These are phyloP conservation scores for Thermoascus crustaceus DNA, from an alignment of 2,329 filamentous ascomycete genomes.

Conservation along the genomic window DNA sequence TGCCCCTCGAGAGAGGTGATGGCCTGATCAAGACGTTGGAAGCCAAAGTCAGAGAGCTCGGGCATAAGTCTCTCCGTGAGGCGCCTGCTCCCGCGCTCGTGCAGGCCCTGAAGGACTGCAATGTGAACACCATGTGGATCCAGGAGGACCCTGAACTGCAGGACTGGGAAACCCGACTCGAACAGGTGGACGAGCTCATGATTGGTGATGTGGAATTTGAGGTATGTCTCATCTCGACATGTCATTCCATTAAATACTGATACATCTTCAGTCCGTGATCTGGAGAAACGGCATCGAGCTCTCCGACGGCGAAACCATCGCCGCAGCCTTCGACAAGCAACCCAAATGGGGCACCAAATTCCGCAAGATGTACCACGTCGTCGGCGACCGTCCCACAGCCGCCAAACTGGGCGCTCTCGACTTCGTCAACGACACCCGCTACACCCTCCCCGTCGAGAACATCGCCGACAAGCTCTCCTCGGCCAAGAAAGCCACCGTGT, in stretches of 20 bases:
- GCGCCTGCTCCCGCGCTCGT: slow-evolving; percentile 25
- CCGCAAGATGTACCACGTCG: slow-evolving; percentile 35
- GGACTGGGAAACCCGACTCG: slow-evolving; percentile 29
- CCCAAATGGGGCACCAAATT: slow-evolving; percentile 24
- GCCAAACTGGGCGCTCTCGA: slow-evolving; percentile 34
- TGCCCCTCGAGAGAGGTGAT: slow-evolving; percentile 26
- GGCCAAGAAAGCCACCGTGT: slow-evolving; percentile 22
- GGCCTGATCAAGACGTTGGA: slow-evolving; percentile 23
- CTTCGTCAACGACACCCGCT: slow-evolving; percentile 24
- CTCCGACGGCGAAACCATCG: slow-evolving; percentile 25
- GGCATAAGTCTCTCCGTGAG: slow-evolving; percentile 20
- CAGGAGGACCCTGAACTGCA: slow-evolving; percentile 30
- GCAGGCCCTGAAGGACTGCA: slow-evolving; percentile 27
- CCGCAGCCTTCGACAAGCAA: slow-evolving; percentile 25
- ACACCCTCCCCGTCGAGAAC: slow-evolving; percentile 22
- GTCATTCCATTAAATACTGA: neutral
- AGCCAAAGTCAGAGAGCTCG: slow-evolving; percentile 19
- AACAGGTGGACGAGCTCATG: slow-evolving; percentile 29
- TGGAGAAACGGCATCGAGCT: slow-evolving; percentile 39
- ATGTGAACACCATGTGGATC: slow-evolving; percentile 37
- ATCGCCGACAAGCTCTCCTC: slow-evolving; percentile 19
- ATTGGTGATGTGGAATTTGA: slow-evolving; percentile 40
- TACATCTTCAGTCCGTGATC: slow-evolving; percentile 30
- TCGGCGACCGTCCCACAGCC: slow-evolving; percentile 30
- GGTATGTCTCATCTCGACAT: slow-evolving; percentile 14